phyloP scores from a whole-genome alignment of 139 green algal genomes.

The Tetradesmus obliquus region DNA sequence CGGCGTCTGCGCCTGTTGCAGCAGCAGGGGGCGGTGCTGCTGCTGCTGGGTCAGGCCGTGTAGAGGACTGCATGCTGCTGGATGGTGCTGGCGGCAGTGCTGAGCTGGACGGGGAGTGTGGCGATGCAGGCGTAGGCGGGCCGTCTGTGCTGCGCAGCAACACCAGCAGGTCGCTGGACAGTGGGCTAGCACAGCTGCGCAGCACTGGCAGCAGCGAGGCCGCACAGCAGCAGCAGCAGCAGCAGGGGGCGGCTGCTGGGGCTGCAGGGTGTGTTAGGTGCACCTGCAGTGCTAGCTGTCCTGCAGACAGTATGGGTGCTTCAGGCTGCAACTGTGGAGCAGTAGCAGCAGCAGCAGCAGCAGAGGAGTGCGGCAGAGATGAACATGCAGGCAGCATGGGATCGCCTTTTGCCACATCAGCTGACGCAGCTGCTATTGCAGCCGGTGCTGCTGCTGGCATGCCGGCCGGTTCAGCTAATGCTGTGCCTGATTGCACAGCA shows the following conservation, averaged over 20 bases:
- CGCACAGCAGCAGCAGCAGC: neutral
- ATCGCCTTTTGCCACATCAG: neutral
- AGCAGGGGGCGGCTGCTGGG: neutral
- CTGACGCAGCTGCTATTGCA: neutral
- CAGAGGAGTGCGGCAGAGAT: neutral
- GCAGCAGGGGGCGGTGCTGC: neutral
- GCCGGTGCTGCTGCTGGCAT: neutral
- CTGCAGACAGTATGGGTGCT: neutral
- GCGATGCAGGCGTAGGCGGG: neutral
- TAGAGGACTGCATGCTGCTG: neutral
- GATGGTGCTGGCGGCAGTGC: neutral
- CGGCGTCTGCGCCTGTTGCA: neutral
- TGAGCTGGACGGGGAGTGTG: neutral
- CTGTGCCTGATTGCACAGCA: neutral
- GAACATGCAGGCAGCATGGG: neutral
- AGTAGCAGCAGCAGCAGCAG: constrained; percentile 12
- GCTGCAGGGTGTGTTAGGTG: neutral
- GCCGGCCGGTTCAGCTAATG: neutral
- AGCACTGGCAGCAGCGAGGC: neutral
- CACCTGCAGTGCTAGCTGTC: neutral
- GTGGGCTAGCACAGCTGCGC: neutral
- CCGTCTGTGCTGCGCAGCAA: neutral
- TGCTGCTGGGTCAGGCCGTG: neutral
- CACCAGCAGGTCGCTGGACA: constrained; percentile 8
- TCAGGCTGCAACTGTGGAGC: neutral